Conservation (phyloP, 2,329 filamentous ascomycete species). For the Chaetomiaceae sp. region DNA sequence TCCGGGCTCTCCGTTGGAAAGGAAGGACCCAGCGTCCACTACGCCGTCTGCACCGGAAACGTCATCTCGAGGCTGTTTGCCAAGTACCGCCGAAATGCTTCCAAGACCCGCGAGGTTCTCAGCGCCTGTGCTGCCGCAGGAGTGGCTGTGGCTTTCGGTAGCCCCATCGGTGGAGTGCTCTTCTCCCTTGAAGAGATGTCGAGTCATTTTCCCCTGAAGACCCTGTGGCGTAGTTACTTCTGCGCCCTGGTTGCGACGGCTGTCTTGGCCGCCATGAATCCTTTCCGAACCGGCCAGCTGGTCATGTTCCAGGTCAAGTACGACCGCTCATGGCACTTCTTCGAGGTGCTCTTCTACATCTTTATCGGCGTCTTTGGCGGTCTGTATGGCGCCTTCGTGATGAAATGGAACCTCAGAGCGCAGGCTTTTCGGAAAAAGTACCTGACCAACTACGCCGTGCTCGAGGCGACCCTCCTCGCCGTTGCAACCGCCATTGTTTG, state of each 20-base stretch:
- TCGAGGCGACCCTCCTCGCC: constrained; percentile 81
- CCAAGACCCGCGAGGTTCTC: constrained; percentile 90
- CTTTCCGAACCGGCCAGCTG: constrained; percentile 91
- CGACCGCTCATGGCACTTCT: constrained; percentile 96
- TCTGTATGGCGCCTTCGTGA: constrained; percentile 92
- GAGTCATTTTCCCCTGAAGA: constrained; percentile 92
- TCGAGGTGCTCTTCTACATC: constrained; percentile 89
- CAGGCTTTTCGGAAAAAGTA: constrained; percentile 95
- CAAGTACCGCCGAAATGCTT: constrained; percentile 87
- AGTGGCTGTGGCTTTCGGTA: constrained; percentile 94
- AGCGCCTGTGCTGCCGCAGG: constrained; percentile 93
- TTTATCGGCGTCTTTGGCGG: constrained; percentile 90
- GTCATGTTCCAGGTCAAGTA: constrained; percentile 99
- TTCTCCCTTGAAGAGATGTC: constrained; percentile 99
- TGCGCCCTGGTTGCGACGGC: constrained; percentile 93
- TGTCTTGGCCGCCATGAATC: constrained; percentile 91
- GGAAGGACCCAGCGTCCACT: constrained; percentile 97
- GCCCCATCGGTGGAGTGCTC: constrained; percentile 91
- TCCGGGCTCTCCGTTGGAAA: constrained; percentile 94
- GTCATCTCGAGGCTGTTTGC: constrained; percentile 90
- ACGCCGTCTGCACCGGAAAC: constrained; percentile 94
- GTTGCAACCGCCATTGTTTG: constrained; percentile 84
- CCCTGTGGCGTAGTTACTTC: constrained; percentile 96
- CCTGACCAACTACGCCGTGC: constrained; percentile 73
- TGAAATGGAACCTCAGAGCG: constrained; percentile 91